Conservation (phyloP, 2,329 filamentous ascomycete species). For the Penicillium sp. region DNA sequence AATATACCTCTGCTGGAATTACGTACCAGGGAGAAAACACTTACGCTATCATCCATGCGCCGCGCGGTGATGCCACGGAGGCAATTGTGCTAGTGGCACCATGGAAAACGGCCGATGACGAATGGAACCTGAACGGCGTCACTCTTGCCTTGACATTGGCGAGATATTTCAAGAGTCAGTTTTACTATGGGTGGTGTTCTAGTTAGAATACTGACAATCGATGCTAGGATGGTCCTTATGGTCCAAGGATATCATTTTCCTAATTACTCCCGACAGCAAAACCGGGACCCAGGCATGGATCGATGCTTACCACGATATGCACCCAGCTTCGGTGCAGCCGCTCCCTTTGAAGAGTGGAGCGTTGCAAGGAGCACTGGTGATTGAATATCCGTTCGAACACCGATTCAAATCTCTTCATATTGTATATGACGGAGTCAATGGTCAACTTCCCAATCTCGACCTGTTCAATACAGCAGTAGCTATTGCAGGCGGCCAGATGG, state of each 20-base stretch:
- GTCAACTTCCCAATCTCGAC: constrained; percentile 91
- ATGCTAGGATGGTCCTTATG: constrained; percentile 81
- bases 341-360: constrained; percentile 89
- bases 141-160: constrained; percentile 82
- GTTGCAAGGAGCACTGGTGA: constrained; percentile 85
- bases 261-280: constrained; percentile 84
- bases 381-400: constrained; percentile 85
- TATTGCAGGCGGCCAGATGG: constrained; percentile 89
- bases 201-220: constrained; percentile 16
- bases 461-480: constrained; percentile 90
- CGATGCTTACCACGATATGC: constrained; percentile 92
- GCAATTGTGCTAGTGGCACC: constrained; percentile 89
- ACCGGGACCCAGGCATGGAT: constrained; percentile 95
- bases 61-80: constrained; percentile 92
- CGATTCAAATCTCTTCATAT: constrained; percentile 87
- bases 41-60: constrained; percentile 90
- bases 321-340: constrained; percentile 68
- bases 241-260: constrained; percentile 96
- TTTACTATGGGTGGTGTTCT: neutral
- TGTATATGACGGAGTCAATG: constrained; percentile 92
- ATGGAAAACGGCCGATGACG: constrained; percentile 77
- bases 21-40: constrained; percentile 79
- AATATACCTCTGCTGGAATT: constrained; percentile 75
- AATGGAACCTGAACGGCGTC: constrained; percentile 82
- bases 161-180: constrained; percentile 83